Evolutionary conservation across 1,284 basidiomycete genomes (phyloP).

Genomic region (Boletus albobrunnescens): DNA sequence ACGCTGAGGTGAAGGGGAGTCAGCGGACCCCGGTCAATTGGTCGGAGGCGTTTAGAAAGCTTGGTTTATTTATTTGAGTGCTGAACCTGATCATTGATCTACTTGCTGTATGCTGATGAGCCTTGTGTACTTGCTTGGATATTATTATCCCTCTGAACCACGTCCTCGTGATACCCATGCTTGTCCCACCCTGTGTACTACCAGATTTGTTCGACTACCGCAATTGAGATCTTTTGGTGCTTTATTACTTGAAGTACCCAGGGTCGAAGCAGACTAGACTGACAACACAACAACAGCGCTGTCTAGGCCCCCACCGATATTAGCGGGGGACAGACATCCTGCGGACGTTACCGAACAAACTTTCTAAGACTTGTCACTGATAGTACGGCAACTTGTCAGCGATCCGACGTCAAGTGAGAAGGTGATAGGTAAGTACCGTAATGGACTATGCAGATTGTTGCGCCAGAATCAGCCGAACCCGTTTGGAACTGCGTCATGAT

Average conservation of each 20-base stretch:
- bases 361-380: too few relatives aligned
- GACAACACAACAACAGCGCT: not conserved
- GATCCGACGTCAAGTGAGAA: too few relatives aligned
- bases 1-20: constrained; percentile 7
- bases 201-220: not conserved
- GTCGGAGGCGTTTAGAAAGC: constrained; percentile 20
- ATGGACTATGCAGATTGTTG: too few relatives aligned
- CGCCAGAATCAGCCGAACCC: too few relatives aligned
- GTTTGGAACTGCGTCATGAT: too few relatives aligned
- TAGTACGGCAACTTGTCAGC: not conserved
- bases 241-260: too few relatives aligned
- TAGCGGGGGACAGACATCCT: not conserved
- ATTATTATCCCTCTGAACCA: not conserved
- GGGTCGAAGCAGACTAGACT: not conserved
- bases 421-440: too few relatives aligned
- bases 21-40: constrained; percentile 14
- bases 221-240: not conserved
- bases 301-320: not conserved
- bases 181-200: too few relatives aligned
- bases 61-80: constrained; percentile 23
- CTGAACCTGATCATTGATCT: constrained; percentile 2
- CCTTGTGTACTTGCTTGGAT: too few relatives aligned
- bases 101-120: constrained; percentile 2
- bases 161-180: too few relatives aligned
- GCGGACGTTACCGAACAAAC: not conserved